These are phyloP conservation scores for Dillenia turbinata DNA, from an alignment of 164 flowering plant species.

Conservation along the genomic window DNA sequence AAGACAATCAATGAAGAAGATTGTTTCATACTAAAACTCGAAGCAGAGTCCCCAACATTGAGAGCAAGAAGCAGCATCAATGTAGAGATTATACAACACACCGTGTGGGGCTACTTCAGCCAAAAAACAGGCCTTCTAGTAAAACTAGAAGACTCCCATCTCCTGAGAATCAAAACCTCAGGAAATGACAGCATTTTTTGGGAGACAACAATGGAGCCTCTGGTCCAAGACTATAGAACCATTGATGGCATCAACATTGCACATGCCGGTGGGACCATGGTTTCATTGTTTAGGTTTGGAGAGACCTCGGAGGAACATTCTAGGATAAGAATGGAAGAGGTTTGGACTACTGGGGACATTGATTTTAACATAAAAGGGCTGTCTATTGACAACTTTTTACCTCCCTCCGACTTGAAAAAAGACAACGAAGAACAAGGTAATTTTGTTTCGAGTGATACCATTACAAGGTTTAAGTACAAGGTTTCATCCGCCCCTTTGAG, in stretches of 20 bases:
- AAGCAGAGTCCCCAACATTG: slow-evolving; percentile 49
- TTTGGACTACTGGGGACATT: slow-evolving; percentile 81
- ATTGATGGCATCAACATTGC: slow-evolving; percentile 82
- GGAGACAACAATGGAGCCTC: slow-evolving; percentile 90
- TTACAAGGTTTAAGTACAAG: slow-evolving; percentile 20
- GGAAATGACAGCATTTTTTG: slow-evolving; percentile 52
- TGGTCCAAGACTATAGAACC: slow-evolving; percentile 58
- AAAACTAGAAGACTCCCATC: slow-evolving; percentile 75
- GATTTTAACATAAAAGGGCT: slow-evolving; percentile 84
- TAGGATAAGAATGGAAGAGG: slow-evolving; percentile 80
- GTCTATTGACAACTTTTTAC: slow-evolving; percentile 78
- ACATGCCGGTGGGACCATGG: slow-evolving; percentile 62
- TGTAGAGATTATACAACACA: slow-evolving; percentile 79
- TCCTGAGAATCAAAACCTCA: slow-evolving; percentile 54
- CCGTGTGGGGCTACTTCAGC: slow-evolving; percentile 90
- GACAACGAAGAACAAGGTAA: slow-evolving; percentile 34
- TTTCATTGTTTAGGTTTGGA: slow-evolving; percentile 66
- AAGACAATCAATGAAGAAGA: slow-evolving; percentile 67
- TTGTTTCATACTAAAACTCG: slow-evolving; percentile 79
- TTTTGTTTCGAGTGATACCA: slow-evolving; percentile 5
- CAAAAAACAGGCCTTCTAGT: slow-evolving; percentile 79
- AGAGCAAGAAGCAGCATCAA: slow-evolving; percentile 69
- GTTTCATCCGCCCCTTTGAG: slow-evolving; percentile 23
- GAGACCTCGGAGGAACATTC: slow-evolving; percentile 57
- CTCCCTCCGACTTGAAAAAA: slow-evolving; percentile 79